Conservation (phyloP, 306 rosid genomes). For the Ceratonia siliqua region DNA sequence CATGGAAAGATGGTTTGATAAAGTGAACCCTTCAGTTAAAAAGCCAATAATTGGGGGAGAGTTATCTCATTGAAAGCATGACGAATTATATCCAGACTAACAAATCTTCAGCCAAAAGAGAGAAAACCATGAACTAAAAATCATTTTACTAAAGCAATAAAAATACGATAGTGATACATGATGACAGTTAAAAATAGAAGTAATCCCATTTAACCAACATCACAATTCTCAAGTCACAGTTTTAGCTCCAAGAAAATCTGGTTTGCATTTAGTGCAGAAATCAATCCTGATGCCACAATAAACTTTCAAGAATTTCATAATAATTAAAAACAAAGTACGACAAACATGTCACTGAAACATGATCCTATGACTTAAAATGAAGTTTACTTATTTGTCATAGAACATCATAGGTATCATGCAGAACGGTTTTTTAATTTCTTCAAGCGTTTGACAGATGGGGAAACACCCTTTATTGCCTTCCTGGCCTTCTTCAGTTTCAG, state of each 20-base stretch:
- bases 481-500: slow-evolving; percentile 64
- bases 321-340: slow-evolving; percentile 9
- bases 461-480: slow-evolving; percentile 55
- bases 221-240: slow-evolving; percentile 5
- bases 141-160: background rate
- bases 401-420: slow-evolving; percentile 31
- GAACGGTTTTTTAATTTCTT: slow-evolving; percentile 65
- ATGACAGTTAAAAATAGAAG: slow-evolving; percentile 20
- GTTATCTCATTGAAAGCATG: background rate
- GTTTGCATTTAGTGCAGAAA: slow-evolving; percentile 36
- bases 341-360: slow-evolving; percentile 34
- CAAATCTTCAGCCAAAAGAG: background rate
- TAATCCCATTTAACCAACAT: slow-evolving; percentile 18
- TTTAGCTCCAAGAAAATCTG: slow-evolving; percentile 31
- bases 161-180: background rate
- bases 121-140: background rate
- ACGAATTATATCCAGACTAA: background rate
- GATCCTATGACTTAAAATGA: slow-evolving; percentile 16
- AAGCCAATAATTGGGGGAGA: background rate
- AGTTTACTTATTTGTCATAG: background rate
- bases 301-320: slow-evolving; percentile 33
- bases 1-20: background rate
- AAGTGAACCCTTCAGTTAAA: background rate
- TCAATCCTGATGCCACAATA: slow-evolving; percentile 35
- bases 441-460: slow-evolving; percentile 61